Evolutionary conservation across 176 grass and related monocot species (phyloP).

Genomic region (Avena eriantha): DNA sequence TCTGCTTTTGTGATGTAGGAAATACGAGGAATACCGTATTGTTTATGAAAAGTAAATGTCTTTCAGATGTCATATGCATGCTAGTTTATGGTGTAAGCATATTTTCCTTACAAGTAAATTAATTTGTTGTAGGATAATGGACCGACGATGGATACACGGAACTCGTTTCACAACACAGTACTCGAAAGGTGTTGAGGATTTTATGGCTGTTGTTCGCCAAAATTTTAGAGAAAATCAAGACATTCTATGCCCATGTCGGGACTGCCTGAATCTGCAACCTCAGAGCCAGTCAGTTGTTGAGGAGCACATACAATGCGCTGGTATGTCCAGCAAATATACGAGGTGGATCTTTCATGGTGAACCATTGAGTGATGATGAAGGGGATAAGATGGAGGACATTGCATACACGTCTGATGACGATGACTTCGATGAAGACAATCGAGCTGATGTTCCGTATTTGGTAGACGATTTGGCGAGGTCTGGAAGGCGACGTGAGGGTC

Average conservation of each 20-base stretch:
- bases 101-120: neutral
- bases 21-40: too few relatives aligned
- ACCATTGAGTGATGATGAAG: neutral
- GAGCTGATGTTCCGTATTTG: neutral
- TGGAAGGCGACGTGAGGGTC: neutral
- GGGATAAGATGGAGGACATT: neutral
- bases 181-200: neutral
- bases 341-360: constrained; percentile 10
- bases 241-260: neutral
- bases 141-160: neutral
- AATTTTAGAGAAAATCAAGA: neutral
- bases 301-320: neutral
- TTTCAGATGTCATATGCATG: too few relatives aligned
- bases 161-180: neutral
- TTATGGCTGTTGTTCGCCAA: neutral
- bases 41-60: too few relatives aligned
- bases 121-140: neutral
- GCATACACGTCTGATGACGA: neutral
- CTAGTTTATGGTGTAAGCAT: neutral
- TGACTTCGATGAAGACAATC: neutral
- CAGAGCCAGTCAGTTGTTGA: neutral
- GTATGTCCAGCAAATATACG: neutral
- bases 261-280: neutral
- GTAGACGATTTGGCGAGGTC: neutral
- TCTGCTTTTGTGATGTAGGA: too few relatives aligned